Evolutionary conservation across 2,329 filamentous ascomycete species (phyloP).

Genomic region (Apiospora arundinis): DNA sequence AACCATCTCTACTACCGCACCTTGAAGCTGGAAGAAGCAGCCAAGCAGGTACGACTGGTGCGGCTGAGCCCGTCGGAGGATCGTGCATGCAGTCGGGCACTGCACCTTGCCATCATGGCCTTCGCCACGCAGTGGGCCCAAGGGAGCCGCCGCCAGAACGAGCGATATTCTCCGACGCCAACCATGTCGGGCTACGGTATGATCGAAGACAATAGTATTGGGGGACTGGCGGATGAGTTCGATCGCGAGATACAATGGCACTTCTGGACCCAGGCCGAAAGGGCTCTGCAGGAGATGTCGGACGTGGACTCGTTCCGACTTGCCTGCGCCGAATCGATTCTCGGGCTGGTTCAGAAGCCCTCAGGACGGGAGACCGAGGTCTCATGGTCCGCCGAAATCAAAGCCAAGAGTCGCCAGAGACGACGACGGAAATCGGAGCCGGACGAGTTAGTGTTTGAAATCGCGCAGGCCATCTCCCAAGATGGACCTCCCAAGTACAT

Average conservation of each 20-base stretch:
- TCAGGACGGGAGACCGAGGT: not conserved
- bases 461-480: conserved; percentile 29
- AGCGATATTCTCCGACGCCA: conserved; percentile 25
- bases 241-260: not conserved
- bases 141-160: conserved; percentile 38
- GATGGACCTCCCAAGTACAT: conserved; percentile 43
- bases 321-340: not conserved
- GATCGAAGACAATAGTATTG: not conserved
- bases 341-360: not conserved
- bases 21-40: conserved; percentile 52
- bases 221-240: not conserved
- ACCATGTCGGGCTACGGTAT: too few relatives aligned
- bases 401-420: not conserved
- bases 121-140: conserved; percentile 60
- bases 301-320: not conserved
- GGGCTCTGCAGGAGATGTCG: not conserved
- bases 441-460: not conserved
- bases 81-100: conserved; percentile 49
- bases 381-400: not conserved
- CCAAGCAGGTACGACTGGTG: conserved; percentile 47
- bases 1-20: conserved; percentile 59
- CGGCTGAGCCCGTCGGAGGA: conserved; percentile 49
- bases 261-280: not conserved
- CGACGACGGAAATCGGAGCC: not conserved
- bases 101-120: conserved; percentile 57